Evolutionary conservation across 805 yeast genomes (phyloP).

Genomic region (Diddensiella caesifluorescens): DNA sequence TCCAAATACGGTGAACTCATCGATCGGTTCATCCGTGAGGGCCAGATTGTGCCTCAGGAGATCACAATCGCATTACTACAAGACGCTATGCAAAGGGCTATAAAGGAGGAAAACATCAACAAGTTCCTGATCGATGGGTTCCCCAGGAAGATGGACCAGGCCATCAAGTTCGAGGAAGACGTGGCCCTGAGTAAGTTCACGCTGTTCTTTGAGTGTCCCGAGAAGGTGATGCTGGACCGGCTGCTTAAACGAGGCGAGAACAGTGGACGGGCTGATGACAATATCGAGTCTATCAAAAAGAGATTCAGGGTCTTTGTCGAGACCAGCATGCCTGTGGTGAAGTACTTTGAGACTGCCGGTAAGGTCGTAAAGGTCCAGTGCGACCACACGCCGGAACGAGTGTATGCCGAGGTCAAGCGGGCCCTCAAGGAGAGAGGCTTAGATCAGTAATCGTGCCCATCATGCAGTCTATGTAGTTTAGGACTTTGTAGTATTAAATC

Average conservation of each 20-base stretch:
- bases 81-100: constrained; percentile 60
- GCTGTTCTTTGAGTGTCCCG: constrained; percentile 50
- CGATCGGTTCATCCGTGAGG: constrained; percentile 78
- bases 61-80: constrained; percentile 79
- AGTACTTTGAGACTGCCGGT: constrained; percentile 63
- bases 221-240: constrained; percentile 80
- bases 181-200: constrained; percentile 35
- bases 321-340: constrained; percentile 91
- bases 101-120: constrained; percentile 42
- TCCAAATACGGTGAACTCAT: constrained; percentile 83
- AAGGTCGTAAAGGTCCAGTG: constrained; percentile 77
- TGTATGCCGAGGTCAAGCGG: constrained; percentile 59
- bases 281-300: constrained; percentile 82
- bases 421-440: constrained; percentile 45
- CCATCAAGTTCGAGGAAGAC: constrained; percentile 80
- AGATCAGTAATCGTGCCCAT: constrained; percentile 2
- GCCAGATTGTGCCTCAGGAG: constrained; percentile 88
- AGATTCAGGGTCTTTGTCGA: constrained; percentile 82
- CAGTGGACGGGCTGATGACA: constrained; percentile 91
- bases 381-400: constrained; percentile 74
- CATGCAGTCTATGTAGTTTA: not conserved
- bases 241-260: constrained; percentile 89
- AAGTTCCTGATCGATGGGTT: constrained; percentile 90
- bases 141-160: constrained; percentile 98
- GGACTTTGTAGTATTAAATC: not conserved